Conservation (phyloP, 1,284 basidiomycete genomes). For the Malassezia slooffiae region DNA sequence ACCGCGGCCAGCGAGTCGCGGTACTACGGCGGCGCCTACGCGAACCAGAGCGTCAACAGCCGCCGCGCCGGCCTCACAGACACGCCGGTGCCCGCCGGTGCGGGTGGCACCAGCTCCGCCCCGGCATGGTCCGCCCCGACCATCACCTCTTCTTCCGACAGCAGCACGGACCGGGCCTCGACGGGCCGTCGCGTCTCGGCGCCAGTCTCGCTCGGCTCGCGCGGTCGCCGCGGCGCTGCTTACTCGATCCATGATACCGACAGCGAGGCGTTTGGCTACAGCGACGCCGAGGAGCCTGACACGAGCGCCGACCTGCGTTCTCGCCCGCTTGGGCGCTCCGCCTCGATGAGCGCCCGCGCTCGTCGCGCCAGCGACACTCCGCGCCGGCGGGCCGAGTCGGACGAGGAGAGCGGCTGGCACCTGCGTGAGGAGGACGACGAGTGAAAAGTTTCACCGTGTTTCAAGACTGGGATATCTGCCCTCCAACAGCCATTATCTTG, state of each 20-base stretch:
- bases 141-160: conserved; percentile 12
- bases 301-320: too few species aligned
- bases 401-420: conserved; percentile 13
- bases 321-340: too few species aligned
- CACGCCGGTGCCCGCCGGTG: conserved; percentile 8
- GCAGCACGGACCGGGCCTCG: background rate
- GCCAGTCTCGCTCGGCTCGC: conserved; percentile 23
- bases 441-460: too few species aligned
- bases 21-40: conserved; percentile 15
- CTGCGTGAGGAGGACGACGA: conserved; percentile 13
- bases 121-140: conserved; percentile 12
- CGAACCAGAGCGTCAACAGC: conserved; percentile 8
- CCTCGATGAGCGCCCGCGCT: too few species aligned
- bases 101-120: conserved; percentile 9
- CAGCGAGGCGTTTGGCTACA: too few species aligned
- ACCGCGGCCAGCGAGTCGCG: conserved; percentile 4
- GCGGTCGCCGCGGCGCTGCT: conserved; percentile 25
- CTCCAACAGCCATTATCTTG: too few species aligned
- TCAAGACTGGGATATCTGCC: too few species aligned
- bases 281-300: too few species aligned
- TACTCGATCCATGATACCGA: conserved; percentile 12
- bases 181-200: conserved; percentile 10
- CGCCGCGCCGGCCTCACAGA: conserved; percentile 12
- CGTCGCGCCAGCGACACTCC: background rate
- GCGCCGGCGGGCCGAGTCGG: conserved; percentile 3